Conservation (phyloP, 306 rosid species). For the Echinosophora koreensis region DNA sequence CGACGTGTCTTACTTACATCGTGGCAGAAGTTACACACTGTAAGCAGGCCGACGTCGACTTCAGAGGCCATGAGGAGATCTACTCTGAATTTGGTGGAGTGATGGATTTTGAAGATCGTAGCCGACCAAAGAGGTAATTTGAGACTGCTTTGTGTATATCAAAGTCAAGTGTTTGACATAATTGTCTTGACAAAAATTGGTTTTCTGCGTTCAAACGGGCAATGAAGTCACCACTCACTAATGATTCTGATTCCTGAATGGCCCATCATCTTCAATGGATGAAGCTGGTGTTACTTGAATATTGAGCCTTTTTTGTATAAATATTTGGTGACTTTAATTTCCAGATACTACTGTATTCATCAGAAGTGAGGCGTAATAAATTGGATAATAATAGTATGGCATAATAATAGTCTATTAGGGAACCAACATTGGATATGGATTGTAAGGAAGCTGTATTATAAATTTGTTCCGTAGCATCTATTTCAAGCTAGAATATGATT, state of each 20-base stretch:
- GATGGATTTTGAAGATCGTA: slow-evolving; percentile 97
- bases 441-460: slow-evolving; percentile 21
- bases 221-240: slow-evolving; percentile 6
- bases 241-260: slow-evolving; percentile 2
- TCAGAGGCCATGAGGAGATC: slow-evolving; percentile 98
- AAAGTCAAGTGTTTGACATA: slow-evolving; percentile 30
- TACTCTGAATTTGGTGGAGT: slow-evolving; percentile 99
- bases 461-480: slow-evolving; percentile 4
- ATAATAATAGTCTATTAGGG: not conserved
- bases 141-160: slow-evolving; percentile 11
- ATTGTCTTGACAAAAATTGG: slow-evolving; percentile 13
- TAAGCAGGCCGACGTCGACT: slow-evolving; percentile 97
- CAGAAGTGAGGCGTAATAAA: too few relatives aligned
- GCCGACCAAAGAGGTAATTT: slow-evolving; percentile 92
- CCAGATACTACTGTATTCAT: slow-evolving; percentile 3
- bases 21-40: slow-evolving; percentile 99
- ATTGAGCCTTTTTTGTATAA: not conserved
- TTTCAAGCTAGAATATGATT: slow-evolving; percentile 34
- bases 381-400: too few relatives aligned
- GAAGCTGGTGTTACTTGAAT: slow-evolving; percentile 16
- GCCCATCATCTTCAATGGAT: slow-evolving; percentile 22
- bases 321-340: not conserved
- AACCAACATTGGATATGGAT: slow-evolving; percentile 1
- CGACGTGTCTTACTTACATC: slow-evolving; percentile 98
- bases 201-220: slow-evolving; percentile 9